Conservation (phyloP, 257 asterid genomes). For the Penstemon barbatus region DNA sequence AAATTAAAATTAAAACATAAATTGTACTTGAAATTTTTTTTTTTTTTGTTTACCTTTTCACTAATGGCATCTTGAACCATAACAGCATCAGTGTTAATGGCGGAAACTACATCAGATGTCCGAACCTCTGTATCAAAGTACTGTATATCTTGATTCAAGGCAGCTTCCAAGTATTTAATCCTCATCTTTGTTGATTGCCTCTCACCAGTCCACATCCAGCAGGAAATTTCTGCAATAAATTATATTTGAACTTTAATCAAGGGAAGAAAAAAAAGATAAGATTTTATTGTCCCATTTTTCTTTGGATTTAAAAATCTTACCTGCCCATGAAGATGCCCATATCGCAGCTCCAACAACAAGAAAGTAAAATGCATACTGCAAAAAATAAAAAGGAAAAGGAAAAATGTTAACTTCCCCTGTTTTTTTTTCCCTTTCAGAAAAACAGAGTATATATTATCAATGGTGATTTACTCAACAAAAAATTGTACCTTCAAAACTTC, state of each 20-base stretch:
- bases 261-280: not conserved
- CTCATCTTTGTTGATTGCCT: slow-evolving; percentile 90
- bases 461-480: not conserved
- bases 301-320: slow-evolving; percentile 34
- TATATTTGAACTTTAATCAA: slow-evolving; percentile 7
- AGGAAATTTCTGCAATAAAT: slow-evolving; percentile 76
- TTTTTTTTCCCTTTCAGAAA: not conserved
- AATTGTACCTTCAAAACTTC: slow-evolving; percentile 79
- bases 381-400: slow-evolving; percentile 16
- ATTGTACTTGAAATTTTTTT: not conserved
- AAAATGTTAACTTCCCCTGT: not conserved
- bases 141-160: slow-evolving; percentile 80
- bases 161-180: slow-evolving; percentile 78
- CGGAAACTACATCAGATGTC: slow-evolving; percentile 88
- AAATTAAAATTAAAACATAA: not conserved
- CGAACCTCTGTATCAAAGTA: slow-evolving; percentile 83
- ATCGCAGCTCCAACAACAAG: slow-evolving; percentile 99
- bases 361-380: slow-evolving; percentile 98
- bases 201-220: slow-evolving; percentile 99
- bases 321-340: slow-evolving; percentile 99
- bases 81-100: slow-evolving; percentile 87
- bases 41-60: slow-evolving; percentile 61
- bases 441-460: not conserved
- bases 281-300: not conserved
- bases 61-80: slow-evolving; percentile 95